phyloP scores from a whole-genome alignment of 371 early-diverging fungal species.

The Enterocytospora artemiae region DNA sequence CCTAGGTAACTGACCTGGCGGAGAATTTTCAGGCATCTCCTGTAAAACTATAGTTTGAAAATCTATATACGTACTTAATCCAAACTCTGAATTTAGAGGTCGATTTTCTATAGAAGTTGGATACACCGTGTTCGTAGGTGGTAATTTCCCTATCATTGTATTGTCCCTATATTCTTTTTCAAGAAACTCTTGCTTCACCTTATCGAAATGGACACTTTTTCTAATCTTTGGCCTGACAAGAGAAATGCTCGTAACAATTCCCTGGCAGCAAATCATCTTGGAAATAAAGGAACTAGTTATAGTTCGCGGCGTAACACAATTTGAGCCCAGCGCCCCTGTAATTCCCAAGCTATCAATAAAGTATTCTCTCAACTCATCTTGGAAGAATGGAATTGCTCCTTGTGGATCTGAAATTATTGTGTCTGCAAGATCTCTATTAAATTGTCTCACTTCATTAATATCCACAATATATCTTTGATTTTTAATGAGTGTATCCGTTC shows the following conservation, averaged over 20 bases:
- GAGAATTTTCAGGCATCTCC: constrained; percentile 98
- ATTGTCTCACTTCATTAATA: constrained; percentile 51
- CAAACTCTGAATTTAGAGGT: constrained; percentile 80
- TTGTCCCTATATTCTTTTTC: constrained; percentile 79
- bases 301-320: constrained; percentile 77
- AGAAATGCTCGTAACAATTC: constrained; percentile 92
- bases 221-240: constrained; percentile 87
- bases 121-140: constrained; percentile 62
- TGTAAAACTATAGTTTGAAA: constrained; percentile 86
- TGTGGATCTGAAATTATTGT: constrained; percentile 45
- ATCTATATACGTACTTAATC: constrained; percentile 78
- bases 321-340: constrained; percentile 79
- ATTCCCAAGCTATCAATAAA: constrained; percentile 61
- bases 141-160: constrained; percentile 62
- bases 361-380: constrained; percentile 40
- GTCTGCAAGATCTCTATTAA: constrained; percentile 39
- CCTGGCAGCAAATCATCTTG: constrained; percentile 82
- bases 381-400: constrained; percentile 49
- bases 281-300: constrained; percentile 70
- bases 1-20: constrained; percentile 87
- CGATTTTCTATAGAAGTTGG: constrained; percentile 67
- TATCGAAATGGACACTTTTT: constrained; percentile 80
- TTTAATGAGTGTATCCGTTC: background rate
- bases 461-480: constrained; percentile 41
- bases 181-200: constrained; percentile 68